phyloP scores from a whole-genome alignment of 805 yeast genomes.

The Middelhovenomyces tepae region DNA sequence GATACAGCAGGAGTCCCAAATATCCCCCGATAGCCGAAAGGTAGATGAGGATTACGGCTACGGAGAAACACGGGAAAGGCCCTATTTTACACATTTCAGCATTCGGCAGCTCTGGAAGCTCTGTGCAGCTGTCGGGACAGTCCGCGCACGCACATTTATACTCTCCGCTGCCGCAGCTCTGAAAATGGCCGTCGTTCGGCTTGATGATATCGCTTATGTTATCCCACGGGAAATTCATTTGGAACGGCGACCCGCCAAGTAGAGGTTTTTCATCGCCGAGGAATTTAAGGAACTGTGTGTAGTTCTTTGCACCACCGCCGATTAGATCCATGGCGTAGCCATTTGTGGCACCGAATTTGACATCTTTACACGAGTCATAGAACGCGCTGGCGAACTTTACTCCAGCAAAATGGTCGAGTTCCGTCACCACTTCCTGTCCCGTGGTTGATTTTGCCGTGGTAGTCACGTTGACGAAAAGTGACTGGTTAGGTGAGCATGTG shows the following conservation, averaged over 20 bases:
- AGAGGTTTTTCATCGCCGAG: slow-evolving; percentile 91
- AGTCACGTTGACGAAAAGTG: slow-evolving; percentile 62
- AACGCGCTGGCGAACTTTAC: slow-evolving; percentile 52
- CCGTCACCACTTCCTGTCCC: slow-evolving; percentile 56
- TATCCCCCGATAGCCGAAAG: too few species aligned
- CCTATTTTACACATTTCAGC: slow-evolving; percentile 46
- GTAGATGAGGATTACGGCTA: slow-evolving; percentile 44
- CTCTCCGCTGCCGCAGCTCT: slow-evolving; percentile 50
- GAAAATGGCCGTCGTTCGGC: slow-evolving; percentile 24
- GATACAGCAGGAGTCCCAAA: too few species aligned
- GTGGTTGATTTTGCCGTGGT: slow-evolving; percentile 40
- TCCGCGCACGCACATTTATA: slow-evolving; percentile 88
- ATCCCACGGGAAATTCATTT: slow-evolving; percentile 64
- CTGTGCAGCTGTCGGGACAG: slow-evolving; percentile 75
- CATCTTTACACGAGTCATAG: slow-evolving; percentile 77
- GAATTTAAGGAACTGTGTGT: slow-evolving; percentile 67
- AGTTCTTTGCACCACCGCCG: slow-evolving; percentile 92
- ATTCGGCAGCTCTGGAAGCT: slow-evolving; percentile 39
- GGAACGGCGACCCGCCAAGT: slow-evolving; percentile 93
- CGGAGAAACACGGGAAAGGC: slow-evolving; percentile 63
- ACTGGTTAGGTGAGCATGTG: slow-evolving; percentile 83
- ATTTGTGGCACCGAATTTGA: slow-evolving; percentile 89
- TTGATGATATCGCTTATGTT: slow-evolving; percentile 25
- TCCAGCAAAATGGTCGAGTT: slow-evolving; percentile 55
- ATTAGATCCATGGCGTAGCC: slow-evolving; percentile 94